Conservation (phyloP, 345 rosid species). For the Heritiera littoralis region DNA sequence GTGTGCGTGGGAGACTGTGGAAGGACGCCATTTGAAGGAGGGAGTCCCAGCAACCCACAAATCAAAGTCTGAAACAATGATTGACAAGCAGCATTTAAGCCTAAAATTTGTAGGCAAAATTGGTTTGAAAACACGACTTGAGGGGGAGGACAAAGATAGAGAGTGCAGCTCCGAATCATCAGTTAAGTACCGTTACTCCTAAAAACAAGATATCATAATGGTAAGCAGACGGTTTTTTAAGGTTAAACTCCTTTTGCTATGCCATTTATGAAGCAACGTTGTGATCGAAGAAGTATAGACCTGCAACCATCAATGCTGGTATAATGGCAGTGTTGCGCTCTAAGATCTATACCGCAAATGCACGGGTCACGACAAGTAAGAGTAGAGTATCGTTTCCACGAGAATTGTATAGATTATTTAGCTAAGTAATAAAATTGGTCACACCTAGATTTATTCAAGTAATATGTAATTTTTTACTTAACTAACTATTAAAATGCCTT, state of each 20-base stretch:
- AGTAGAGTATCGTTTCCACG: too few species aligned
- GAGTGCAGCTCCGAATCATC: conserved; percentile 13
- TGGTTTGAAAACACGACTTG: background rate
- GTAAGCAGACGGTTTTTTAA: conserved; percentile 77
- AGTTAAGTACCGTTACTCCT: conserved; percentile 54
- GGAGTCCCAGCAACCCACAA: conserved; percentile 83
- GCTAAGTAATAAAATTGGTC: too few species aligned
- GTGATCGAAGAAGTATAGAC: conserved; percentile 86
- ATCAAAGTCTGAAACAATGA: conserved; percentile 60
- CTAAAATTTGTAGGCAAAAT: background rate
- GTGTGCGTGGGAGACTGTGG: conserved; percentile 95
- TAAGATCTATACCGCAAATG: too few species aligned
- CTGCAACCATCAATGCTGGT: conserved; percentile 89
- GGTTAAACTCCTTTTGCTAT: conserved; percentile 79
- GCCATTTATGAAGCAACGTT: conserved; percentile 91
- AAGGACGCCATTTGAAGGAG: conserved; percentile 92
- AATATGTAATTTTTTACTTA: too few species aligned
- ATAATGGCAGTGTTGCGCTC: too few species aligned
- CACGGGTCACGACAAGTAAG: too few species aligned
- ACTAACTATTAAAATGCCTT: too few species aligned
- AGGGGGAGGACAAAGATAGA: background rate
- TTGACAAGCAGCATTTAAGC: background rate
- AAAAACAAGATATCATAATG: conserved; percentile 78
- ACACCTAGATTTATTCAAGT: too few species aligned
- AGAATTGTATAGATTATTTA: too few species aligned